Evolutionary conservation across 345 rosid species (phyloP).

Genomic region (Bretschneidera sinensis): DNA sequence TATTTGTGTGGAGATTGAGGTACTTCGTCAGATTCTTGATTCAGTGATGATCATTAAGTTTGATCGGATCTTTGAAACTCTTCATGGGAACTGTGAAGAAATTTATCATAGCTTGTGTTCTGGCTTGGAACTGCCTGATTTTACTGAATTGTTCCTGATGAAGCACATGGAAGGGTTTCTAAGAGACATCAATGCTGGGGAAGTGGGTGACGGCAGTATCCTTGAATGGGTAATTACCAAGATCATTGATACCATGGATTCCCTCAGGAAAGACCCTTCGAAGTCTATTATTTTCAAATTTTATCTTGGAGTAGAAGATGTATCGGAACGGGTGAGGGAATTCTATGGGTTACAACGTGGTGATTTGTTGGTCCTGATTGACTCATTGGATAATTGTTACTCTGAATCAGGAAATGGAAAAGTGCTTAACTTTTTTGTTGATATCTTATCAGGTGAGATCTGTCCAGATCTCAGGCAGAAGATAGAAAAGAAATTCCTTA

Average conservation of each 20-base stretch:
- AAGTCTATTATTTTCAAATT: constrained; percentile 47
- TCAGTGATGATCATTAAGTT: constrained; percentile 66
- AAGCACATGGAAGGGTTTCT: constrained; percentile 78
- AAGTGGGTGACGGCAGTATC: constrained; percentile 39
- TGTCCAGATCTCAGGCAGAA: constrained; percentile 54
- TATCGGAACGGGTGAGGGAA: constrained; percentile 39
- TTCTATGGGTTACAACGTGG: constrained; percentile 45
- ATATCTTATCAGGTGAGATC: constrained; percentile 63
- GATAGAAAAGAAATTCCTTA: constrained; percentile 51
- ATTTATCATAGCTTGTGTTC: constrained; percentile 46
- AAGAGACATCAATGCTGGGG: constrained; percentile 47
- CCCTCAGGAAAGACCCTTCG: constrained; percentile 67
- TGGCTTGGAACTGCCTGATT: constrained; percentile 46
- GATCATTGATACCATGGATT: constrained; percentile 65
- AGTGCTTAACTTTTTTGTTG: constrained; percentile 80
- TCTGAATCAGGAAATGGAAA: constrained; percentile 68
- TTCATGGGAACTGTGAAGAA: constrained; percentile 68
- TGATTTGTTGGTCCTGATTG: constrained; percentile 70
- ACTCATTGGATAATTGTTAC: constrained; percentile 62
- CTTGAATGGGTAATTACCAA: constrained; percentile 69
- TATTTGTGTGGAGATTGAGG: constrained; percentile 40
- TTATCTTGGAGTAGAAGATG: constrained; percentile 61
- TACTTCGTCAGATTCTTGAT: constrained; percentile 49
- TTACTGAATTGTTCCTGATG: constrained; percentile 61
- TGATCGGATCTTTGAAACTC: constrained; percentile 61